phyloP scores from a whole-genome alignment of 352 stramenopile genomes.

The Phytophthora ohioensis region DNA sequence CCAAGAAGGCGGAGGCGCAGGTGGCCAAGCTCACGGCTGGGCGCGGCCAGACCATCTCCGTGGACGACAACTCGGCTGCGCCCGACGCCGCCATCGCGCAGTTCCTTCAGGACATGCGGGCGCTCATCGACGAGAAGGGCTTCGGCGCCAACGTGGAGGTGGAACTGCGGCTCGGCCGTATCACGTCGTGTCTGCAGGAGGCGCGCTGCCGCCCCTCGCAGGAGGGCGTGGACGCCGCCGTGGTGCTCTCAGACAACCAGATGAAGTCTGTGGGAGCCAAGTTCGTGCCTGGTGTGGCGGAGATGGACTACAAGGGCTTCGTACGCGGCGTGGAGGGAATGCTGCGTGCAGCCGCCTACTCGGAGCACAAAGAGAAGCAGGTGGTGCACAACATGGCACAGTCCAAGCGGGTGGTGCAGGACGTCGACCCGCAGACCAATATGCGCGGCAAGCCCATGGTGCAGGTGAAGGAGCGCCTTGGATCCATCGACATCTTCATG shows the following conservation, averaged over 20 bases:
- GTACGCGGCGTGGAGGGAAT: conserved; percentile 70
- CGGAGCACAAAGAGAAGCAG: conserved; percentile 82
- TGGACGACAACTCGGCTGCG: conserved; percentile 71
- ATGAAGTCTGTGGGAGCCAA: conserved; percentile 85
- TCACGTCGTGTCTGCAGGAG: conserved; percentile 81
- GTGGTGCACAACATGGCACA: conserved; percentile 82
- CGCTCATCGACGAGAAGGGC: conserved; percentile 78
- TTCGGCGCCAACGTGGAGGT: conserved; percentile 85
- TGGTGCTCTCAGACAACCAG: conserved; percentile 74
- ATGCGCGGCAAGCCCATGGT: conserved; percentile 55
- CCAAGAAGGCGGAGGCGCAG: conserved; percentile 78
- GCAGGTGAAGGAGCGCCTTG: conserved; percentile 86
- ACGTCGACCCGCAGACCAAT: conserved; percentile 71
- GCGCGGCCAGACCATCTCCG: conserved; percentile 72
- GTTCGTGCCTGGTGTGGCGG: conserved; percentile 79
- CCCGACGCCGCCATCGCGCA: conserved; percentile 82
- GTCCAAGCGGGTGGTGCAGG: conserved; percentile 82
- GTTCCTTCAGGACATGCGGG: conserved; percentile 85
- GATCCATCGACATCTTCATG: conserved; percentile 89
- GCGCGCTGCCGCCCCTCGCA: conserved; percentile 77
- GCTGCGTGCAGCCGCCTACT: conserved; percentile 74
- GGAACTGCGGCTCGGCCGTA: conserved; percentile 84
- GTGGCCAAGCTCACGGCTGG: conserved; percentile 77
- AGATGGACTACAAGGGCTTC: conserved; percentile 78
- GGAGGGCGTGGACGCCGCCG: conserved; percentile 74